Evolutionary conservation across 1,139 yeast genomes (phyloP).

Genomic region (Arxiozyma slooffiae): DNA sequence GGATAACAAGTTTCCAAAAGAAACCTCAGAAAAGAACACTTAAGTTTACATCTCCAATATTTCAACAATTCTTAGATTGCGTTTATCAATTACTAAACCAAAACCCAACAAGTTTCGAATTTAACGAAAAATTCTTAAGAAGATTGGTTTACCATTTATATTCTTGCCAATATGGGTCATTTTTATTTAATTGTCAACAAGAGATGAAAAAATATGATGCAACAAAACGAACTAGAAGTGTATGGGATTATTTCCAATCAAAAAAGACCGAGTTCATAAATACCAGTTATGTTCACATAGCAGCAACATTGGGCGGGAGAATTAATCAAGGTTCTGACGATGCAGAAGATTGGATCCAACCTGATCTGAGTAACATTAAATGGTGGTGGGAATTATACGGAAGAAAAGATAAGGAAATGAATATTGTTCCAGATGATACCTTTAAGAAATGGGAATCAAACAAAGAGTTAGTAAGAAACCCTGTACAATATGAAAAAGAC

Average conservation of each 20-base stretch:
- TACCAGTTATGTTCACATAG: constrained; percentile 31
- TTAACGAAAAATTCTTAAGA: constrained; percentile 77
- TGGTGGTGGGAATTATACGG: constrained; percentile 92
- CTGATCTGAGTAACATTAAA: constrained; percentile 55
- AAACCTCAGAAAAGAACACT: constrained; percentile 32
- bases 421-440: constrained; percentile 27
- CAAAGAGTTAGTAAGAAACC: background rate
- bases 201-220: constrained; percentile 43
- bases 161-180: constrained; percentile 92
- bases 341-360: constrained; percentile 47
- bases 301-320: background rate
- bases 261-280: constrained; percentile 64
- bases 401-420: constrained; percentile 71
- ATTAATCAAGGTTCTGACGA: constrained; percentile 15
- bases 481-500: background rate
- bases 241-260: constrained; percentile 89
- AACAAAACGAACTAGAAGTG: constrained; percentile 53
- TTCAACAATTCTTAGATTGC: constrained; percentile 88
- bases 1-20: constrained; percentile 8
- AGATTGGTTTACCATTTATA: constrained; percentile 78
- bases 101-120: constrained; percentile 67
- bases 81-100: constrained; percentile 71
- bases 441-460: background rate
- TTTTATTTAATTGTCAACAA: constrained; percentile 62
- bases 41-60: constrained; percentile 72